A percentile compares a stretch with the other conserved stretches of the same genome.
phyloP scores from a whole-genome alignment of 768 basidiomycete species.

The Candolleomyces eurysporus region DNA sequence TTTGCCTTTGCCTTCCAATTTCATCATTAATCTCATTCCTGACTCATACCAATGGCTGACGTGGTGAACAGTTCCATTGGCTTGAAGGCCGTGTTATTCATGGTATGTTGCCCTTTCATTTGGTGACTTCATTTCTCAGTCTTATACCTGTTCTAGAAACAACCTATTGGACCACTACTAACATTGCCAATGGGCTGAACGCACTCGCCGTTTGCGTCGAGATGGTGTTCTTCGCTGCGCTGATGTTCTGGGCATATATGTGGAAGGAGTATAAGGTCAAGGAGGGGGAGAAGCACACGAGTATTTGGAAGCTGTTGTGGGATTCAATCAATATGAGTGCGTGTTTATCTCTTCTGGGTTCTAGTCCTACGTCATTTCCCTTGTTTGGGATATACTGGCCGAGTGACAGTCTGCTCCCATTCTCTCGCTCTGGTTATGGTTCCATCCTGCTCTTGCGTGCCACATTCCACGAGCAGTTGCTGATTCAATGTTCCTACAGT shows the following conservation, averaged over 20 bases:
- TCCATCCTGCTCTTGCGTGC: conserved; percentile 32
- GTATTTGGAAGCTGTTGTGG: conserved; percentile 69
- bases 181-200: conserved; percentile 81
- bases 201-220: conserved; percentile 84
- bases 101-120: conserved; percentile 30
- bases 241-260: not conserved
- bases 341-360: no score
- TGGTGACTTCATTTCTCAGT: not conserved
- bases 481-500: conserved; percentile 29
- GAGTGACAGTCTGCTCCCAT: not conserved
- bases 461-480: not conserved
- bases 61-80: conserved; percentile 50
- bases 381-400: not conserved
- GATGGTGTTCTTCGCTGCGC: conserved; percentile 34
- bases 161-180: conserved; percentile 77
- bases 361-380: not conserved
- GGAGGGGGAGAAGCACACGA: conserved; percentile 41
- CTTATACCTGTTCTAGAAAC: conserved; percentile 43
- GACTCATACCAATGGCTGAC: no score
- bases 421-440: not conserved
- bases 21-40: no score
- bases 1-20: no score
- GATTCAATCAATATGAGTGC: conserved; percentile 51
- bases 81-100: conserved; percentile 72
- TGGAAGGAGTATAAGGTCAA: conserved; percentile 7